Conservation (phyloP, 108 stramenopile species). For the Mediolabrus comicus region DNA sequence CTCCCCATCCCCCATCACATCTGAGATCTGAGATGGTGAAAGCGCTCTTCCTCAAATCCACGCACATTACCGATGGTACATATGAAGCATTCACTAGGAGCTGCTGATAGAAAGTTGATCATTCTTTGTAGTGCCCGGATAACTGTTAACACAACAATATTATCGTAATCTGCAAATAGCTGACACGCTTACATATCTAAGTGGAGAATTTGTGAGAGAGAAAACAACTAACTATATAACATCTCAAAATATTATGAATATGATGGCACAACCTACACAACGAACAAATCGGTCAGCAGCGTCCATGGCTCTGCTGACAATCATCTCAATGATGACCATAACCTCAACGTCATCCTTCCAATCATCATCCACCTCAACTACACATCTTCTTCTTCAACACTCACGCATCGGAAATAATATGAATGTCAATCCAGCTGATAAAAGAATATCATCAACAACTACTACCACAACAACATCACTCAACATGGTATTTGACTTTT, state of each 20-base stretch:
- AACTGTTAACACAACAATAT: too few relatives aligned
- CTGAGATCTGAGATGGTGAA: neutral
- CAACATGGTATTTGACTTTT: constrained; percentile 80
- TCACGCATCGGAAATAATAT: neutral
- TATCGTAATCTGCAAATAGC: too few relatives aligned
- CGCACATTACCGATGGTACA: too few relatives aligned
- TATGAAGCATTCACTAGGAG: too few relatives aligned
- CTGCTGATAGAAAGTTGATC: neutral
- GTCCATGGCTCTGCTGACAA: neutral
- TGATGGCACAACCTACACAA: neutral
- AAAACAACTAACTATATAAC: too few relatives aligned
- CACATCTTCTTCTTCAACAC: neutral
- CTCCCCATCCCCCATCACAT: too few relatives aligned
- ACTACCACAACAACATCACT: constrained; percentile 30
- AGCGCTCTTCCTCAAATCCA: too few relatives aligned
- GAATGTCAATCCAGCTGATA: neutral
- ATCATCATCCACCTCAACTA: neutral
- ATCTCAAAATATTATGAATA: neutral
- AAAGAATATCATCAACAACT: neutral
- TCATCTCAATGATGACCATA: neutral
- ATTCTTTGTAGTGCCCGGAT: too few relatives aligned
- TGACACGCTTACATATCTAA: too few relatives aligned
- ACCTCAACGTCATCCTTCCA: neutral
- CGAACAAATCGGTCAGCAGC: neutral
- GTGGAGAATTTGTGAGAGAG: too few relatives aligned